A percentile compares a stretch with the other conserved stretches of the same genome.
These are phyloP conservation scores for Hypoxylon rickii DNA, from an alignment of 495 filamentous ascomycete genomes.

Conservation along the genomic window DNA sequence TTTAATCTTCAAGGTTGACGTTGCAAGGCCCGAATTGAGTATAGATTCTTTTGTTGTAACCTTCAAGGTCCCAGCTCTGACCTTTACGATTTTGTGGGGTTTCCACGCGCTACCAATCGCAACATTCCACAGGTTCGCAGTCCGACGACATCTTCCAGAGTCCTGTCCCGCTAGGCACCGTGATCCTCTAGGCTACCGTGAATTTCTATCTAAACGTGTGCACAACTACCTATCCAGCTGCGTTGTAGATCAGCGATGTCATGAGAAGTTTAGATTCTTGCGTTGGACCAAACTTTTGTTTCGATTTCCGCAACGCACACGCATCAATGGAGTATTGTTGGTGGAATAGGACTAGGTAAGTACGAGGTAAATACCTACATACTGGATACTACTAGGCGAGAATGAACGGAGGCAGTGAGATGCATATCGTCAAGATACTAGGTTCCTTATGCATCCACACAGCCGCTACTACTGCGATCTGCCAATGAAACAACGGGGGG, in stretches of 20 bases:
- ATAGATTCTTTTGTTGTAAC: no score
- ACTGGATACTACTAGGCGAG: no score
- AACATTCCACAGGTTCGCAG: neutral
- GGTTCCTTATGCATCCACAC: constrained; percentile 11
- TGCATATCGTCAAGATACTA: neutral
- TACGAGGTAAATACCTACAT: no score
- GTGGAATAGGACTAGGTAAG: neutral
- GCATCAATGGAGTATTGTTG: constrained; percentile 7
- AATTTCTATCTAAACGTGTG: neutral
- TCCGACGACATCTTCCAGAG: neutral
- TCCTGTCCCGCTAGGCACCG: no score
- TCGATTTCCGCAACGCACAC: neutral
- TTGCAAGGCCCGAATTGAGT: no score
- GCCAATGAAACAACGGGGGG: constrained; percentile 2
- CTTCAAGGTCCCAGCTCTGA: no score
- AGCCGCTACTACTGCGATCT: constrained; percentile 7
- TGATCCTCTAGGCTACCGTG: neutral
- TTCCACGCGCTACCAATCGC: no score
- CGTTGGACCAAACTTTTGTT: no score
- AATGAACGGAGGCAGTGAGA: constrained; percentile 11
- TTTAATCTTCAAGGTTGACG: no score
- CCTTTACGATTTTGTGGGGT: no score
- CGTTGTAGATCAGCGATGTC: neutral
- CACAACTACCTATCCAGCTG: no score
- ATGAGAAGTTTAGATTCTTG: neutral